phyloP scores from a whole-genome alignment of 2,329 filamentous ascomycete genomes.

The Sporothrix pallida region DNA sequence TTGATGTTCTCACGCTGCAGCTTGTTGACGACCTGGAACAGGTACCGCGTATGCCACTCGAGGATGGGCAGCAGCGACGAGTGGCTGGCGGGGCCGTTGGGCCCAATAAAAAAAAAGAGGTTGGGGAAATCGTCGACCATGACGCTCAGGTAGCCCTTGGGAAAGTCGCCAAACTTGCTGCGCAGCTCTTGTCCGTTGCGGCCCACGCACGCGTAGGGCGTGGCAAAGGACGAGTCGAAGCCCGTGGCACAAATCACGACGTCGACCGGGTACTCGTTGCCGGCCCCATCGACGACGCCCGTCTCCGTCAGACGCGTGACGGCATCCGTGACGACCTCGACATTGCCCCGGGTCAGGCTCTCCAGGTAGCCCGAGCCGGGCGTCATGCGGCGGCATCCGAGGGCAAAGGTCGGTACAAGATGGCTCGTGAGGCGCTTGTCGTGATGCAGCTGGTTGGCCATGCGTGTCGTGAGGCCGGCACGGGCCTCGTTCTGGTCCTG shows the following conservation, averaged over 20 bases:
- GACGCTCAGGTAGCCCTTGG: background rate
- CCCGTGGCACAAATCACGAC: background rate
- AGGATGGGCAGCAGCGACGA: background rate
- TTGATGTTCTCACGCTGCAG: slow-evolving; percentile 44
- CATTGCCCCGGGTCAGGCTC: background rate
- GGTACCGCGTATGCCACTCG: background rate
- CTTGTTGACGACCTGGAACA: background rate
- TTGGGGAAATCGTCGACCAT: background rate
- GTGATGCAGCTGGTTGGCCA: background rate
- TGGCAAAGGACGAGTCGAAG: background rate
- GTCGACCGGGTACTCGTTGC: background rate
- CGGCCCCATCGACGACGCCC: background rate
- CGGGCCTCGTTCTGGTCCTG: slow-evolving; percentile 33
- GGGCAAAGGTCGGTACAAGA: slow-evolving; percentile 13
- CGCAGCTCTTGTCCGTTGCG: background rate
- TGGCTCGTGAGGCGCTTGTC: background rate
- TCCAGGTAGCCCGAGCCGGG: background rate
- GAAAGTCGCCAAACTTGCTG: background rate
- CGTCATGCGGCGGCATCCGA: background rate
- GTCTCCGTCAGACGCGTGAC: background rate
- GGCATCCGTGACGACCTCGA: background rate
- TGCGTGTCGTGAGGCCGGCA: slow-evolving; percentile 41
- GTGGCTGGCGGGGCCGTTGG: background rate
- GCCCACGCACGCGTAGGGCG: background rate
- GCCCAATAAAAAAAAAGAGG: background rate